phyloP scores from a whole-genome alignment of 176 grass and related monocot species.

The Eremochloa ophiuroides region DNA sequence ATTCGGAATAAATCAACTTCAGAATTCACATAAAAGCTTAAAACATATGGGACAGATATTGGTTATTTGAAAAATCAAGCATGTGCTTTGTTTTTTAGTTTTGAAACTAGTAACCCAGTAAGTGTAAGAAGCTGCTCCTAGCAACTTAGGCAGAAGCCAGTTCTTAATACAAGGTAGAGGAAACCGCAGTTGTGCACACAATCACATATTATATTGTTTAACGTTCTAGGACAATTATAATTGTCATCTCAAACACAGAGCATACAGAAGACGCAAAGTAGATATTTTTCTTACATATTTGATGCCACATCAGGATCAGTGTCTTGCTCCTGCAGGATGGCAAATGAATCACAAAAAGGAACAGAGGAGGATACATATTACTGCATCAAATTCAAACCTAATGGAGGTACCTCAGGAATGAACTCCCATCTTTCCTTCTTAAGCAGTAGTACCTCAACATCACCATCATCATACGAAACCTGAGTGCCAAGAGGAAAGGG shows the following conservation, averaged over 20 bases:
- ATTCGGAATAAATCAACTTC: not conserved
- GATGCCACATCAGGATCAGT: constrained; percentile 28
- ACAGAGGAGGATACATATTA: not conserved
- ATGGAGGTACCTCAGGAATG: constrained; percentile 37
- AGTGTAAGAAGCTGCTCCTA: not conserved
- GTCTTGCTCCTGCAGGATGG: constrained; percentile 36
- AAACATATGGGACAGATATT: not conserved
- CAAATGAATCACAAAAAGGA: constrained; percentile 18
- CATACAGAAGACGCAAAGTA: constrained; percentile 9
- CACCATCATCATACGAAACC: constrained; percentile 84
- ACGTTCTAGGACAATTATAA: not conserved
- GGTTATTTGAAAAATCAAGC: not conserved
- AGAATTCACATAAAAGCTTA: not conserved
- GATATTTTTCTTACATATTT: constrained; percentile 41
- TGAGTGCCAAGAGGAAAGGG: constrained; percentile 22
- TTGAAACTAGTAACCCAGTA: not conserved
- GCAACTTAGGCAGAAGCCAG: not conserved
- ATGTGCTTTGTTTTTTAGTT: not conserved
- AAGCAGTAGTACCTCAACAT: constrained; percentile 54
- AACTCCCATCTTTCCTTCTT: constrained; percentile 67
- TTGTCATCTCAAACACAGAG: not conserved
- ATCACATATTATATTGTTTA: not conserved
- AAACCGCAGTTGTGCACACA: not conserved
- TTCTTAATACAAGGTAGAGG: not conserved
- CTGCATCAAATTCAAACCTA: not conserved